phyloP scores from a whole-genome alignment of 495 filamentous ascomycete genomes.

The Aspergillus avenaceus region DNA sequence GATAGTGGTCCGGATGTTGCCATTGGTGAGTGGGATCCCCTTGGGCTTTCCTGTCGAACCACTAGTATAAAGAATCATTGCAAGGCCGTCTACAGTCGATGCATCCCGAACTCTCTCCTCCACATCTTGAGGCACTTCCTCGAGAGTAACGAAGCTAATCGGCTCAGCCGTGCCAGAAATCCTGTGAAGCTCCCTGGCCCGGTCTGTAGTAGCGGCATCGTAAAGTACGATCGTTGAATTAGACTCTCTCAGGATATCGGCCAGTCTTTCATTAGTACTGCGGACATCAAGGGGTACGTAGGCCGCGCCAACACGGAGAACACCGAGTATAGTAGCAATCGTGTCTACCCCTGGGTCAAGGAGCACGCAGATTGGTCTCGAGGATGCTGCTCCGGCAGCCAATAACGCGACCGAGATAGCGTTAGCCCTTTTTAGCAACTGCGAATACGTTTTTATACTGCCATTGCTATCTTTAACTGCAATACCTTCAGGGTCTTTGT shows the following conservation, averaged over 20 bases:
- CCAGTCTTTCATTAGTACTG: not conserved
- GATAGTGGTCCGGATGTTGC: constrained; percentile 14
- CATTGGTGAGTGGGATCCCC: constrained; percentile 21
- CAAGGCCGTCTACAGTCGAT: constrained; percentile 6
- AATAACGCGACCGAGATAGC: constrained; percentile 6
- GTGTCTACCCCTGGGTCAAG: constrained; percentile 29
- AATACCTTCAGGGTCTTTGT: not conserved
- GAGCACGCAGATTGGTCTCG: constrained; percentile 13
- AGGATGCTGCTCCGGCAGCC: not conserved
- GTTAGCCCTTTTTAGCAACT: not conserved
- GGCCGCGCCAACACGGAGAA: constrained; percentile 38
- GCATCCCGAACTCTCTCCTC: not conserved
- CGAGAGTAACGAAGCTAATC: not conserved
- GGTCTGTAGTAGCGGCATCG: not conserved
- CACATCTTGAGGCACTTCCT: not conserved
- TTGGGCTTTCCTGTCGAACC: constrained; percentile 23
- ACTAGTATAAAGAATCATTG: constrained; percentile 28
- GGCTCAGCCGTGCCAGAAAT: not conserved
- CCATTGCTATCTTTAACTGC: constrained; percentile 9
- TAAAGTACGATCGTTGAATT: not conserved
- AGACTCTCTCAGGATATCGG: not conserved
- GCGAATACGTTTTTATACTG: constrained; percentile 3
- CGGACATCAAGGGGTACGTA: constrained; percentile 24
- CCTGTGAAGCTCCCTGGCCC: not conserved
- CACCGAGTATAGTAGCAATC: constrained; percentile 44